Percentiles rank a stretch among this genome's conserved stretches.
phyloP scores from a whole-genome alignment of 305 asterid species.

The Fraxinus floribunda region DNA sequence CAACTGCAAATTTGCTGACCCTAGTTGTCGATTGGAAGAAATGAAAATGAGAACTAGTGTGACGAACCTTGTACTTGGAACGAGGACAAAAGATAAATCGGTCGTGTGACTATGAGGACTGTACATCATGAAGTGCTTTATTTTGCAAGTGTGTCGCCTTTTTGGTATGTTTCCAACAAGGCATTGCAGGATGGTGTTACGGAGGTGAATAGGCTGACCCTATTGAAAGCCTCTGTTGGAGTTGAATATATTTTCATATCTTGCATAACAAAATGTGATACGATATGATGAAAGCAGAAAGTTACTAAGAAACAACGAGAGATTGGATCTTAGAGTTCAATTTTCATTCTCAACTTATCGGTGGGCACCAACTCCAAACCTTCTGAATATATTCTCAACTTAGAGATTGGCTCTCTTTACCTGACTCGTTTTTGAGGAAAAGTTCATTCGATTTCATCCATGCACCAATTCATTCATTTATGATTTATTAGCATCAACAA shows the following conservation, averaged over 20 bases:
- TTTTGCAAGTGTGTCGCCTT: not conserved
- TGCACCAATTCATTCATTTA: no score
- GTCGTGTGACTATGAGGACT: not conserved
- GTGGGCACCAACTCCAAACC: no score
- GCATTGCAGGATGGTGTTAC: not conserved
- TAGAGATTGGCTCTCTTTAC: not conserved
- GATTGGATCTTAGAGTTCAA: not conserved
- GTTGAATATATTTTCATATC: not conserved
- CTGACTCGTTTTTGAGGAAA: not conserved
- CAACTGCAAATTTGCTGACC: not conserved
- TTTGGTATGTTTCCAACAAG: not conserved
- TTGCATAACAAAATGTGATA: not conserved
- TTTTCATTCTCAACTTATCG: not conserved
- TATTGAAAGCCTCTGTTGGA: not conserved
- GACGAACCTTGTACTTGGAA: not conserved
- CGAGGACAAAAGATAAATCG: not conserved
- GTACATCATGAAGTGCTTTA: not conserved
- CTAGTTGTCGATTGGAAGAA: not conserved
- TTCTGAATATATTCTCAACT: no score
- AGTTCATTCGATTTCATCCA: not conserved
- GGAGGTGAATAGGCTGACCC: not conserved
- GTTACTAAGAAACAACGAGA: not conserved
- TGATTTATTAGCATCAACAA: not conserved
- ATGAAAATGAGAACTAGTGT: not conserved
- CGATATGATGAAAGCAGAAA: not conserved